Evolutionary conservation across 2,329 filamentous ascomycete species (phyloP), one percentile per base, ranked within the genome.

Genomic region (Arthrobotrys entomopaga): DNA sequence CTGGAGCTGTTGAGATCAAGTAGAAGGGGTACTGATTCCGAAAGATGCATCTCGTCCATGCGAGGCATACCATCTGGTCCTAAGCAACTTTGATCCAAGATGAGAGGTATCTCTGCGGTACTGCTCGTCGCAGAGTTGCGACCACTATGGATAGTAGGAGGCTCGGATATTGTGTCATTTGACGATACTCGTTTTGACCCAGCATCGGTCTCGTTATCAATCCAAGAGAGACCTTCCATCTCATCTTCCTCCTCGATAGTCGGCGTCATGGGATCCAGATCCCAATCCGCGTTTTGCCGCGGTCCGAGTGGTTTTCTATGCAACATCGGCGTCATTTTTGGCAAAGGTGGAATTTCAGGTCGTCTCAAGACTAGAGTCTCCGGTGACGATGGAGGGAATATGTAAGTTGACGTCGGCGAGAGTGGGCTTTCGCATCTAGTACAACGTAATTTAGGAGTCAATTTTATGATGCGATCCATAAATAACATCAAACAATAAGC

Each of bases 91-190:
- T 74, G 70, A 29, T 74, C 70, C 16, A 74, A 43, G 57, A 74
- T 74, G 11, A 74, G 63, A 54, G 70, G 70, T 53, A 74, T 74
- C 24, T 74, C 70, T 38, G 70, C 63, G 13, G 63, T 74, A 49
- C 70, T 74, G 40, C 70, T 74, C n/a, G 57, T 57, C 19, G 64
- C 63, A 46, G 70, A 74, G 56, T 67, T 74, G 8, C 50, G 70
- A 15, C 70, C 70, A 22, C 70, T 74, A 20, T 74, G 70, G 34
- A 74, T 63, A n/a, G 70, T 74, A 26, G 56, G 58, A 64, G 70
- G 70, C 22, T 74, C 70, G 26, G 70, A 74, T 67, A 74, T 74
- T n/a, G 70, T 74, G 42, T 74, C 70, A 20, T 74, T 74, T 11
- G 70, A 74, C 52, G 70, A 74, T 22, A 67, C 70, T 54, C 70